Conservation (phyloP, 179 eudicot species). For the Vitellaria paradoxa region DNA sequence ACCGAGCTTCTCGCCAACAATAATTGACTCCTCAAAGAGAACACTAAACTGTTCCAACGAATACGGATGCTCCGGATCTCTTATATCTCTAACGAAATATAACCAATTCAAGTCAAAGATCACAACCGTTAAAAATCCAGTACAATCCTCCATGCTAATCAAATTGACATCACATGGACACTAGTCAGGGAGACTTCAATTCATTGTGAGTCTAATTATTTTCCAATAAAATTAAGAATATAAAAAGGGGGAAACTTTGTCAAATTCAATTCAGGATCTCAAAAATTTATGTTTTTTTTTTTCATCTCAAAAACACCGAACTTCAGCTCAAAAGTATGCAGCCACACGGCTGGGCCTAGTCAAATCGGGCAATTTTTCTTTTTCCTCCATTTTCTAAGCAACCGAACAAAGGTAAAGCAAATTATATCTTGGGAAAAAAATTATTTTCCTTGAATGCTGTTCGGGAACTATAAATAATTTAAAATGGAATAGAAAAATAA, state of each 20-base stretch:
- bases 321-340: too few relatives aligned
- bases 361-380: not conserved
- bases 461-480: too few relatives aligned
- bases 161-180: not conserved
- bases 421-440: not conserved
- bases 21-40: constrained; percentile 71
- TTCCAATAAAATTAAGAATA: not conserved
- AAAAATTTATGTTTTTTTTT: not conserved
- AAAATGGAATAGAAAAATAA: too few relatives aligned
- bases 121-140: constrained; percentile 9
- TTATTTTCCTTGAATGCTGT: too few relatives aligned
- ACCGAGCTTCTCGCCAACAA: constrained; percentile 63
- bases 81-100: constrained; percentile 82
- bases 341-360: too few relatives aligned
- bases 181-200: not conserved
- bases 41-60: constrained; percentile 90
- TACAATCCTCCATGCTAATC: not conserved
- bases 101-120: constrained; percentile 45
- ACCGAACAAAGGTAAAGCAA: not conserved
- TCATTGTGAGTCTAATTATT: not conserved
- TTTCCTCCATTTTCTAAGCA: constrained; percentile 7
- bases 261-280: not conserved
- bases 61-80: constrained; percentile 96
- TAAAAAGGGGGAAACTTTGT: not conserved
- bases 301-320: not conserved